Conservation (phyloP, 164 flowering plant genomes). For the Tetrastigma voinierianum region DNA sequence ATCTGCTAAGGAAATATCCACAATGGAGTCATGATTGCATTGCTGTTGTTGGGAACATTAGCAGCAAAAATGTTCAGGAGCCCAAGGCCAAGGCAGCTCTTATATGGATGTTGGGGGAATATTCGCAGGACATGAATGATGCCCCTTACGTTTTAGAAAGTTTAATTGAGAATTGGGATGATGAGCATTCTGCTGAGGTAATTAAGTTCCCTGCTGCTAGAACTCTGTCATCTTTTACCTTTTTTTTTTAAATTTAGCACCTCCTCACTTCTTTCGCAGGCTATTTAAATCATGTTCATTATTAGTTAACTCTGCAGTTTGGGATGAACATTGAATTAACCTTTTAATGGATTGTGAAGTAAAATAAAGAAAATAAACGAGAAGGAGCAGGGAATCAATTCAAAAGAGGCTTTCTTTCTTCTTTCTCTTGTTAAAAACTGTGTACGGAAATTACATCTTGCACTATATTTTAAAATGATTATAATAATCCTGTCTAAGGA, state of each 20-base stretch:
- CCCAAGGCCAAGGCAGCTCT: constrained; percentile 98
- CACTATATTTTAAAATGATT: too few species aligned
- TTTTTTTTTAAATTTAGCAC: neutral
- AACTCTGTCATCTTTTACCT: neutral
- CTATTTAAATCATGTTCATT: too few species aligned
- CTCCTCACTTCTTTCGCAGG: too few species aligned
- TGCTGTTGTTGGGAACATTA: constrained; percentile 97
- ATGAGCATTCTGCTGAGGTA: constrained; percentile 93
- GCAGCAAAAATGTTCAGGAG: constrained; percentile 93
- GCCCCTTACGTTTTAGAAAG: constrained; percentile 90
- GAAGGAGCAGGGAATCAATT: too few species aligned
- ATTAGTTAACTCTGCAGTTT: too few species aligned
- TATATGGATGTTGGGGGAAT: constrained; percentile 99
- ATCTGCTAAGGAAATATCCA: constrained; percentile 94
- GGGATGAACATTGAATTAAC: too few species aligned
- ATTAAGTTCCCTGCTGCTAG: neutral
- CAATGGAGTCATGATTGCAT: constrained; percentile 99
- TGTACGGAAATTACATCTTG: too few species aligned
- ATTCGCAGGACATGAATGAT: constrained; percentile 93
- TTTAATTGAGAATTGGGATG: constrained; percentile 90
- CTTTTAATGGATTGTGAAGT: too few species aligned
- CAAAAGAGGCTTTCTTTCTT: too few species aligned
- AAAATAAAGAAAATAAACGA: too few species aligned
- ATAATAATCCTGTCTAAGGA: too few species aligned
- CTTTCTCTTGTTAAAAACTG: too few species aligned